phyloP scores from a whole-genome alignment of 306 rosid species.

The Vicia faba region DNA sequence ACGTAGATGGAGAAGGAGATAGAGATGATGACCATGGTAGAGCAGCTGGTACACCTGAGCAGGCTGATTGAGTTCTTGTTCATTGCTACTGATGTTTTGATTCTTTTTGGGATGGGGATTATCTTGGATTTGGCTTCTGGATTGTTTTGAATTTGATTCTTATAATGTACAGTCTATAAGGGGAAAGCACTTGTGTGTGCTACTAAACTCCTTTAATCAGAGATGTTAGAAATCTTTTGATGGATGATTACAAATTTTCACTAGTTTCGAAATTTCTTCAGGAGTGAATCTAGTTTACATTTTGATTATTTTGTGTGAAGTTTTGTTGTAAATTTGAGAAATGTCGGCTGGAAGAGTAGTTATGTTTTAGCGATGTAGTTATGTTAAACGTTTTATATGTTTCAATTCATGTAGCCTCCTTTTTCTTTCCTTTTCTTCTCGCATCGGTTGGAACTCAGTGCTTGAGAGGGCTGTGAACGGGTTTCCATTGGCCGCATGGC shows the following conservation, averaged over 20 bases:
- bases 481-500: slow-evolving; percentile 31
- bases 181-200: neutral
- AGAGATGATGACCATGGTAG: neutral
- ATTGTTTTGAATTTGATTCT: neutral
- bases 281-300: neutral
- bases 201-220: neutral
- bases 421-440: neutral
- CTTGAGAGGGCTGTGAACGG: slow-evolving; percentile 39
- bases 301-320: neutral
- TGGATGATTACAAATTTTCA: neutral
- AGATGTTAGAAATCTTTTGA: neutral
- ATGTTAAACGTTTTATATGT: neutral
- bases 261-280: neutral
- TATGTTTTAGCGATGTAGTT: neutral
- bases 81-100: neutral
- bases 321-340: neutral
- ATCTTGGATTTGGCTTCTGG: neutral
- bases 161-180: neutral
- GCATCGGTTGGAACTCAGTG: slow-evolving; percentile 40
- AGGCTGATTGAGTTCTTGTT: neutral
- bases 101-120: neutral
- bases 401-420: too few relatives aligned
- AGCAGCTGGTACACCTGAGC: slow-evolving; percentile 3
- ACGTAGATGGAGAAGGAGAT: neutral
- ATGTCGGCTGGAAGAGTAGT: neutral